A percentile compares a stretch with the other conserved stretches of the same genome.
Evolutionary conservation across 129 eudicot genomes (phyloP).

Genomic region (Saussurea involucrata): DNA sequence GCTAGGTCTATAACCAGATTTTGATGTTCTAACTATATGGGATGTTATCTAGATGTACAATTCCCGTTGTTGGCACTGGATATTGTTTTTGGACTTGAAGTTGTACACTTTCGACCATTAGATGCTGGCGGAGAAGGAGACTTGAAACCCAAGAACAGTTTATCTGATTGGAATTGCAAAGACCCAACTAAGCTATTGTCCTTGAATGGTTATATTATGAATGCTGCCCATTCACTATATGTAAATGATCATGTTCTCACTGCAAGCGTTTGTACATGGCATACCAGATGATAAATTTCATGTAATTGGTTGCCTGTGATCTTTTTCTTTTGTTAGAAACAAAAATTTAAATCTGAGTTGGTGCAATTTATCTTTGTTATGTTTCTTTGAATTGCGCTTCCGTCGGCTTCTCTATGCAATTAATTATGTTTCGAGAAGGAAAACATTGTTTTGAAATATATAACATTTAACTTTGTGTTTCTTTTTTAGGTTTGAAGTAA

Average conservation of each 20-base stretch:
- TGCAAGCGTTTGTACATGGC: constrained; percentile 61
- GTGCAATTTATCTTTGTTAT: too few relatives aligned
- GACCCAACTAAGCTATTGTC: constrained; percentile 70
- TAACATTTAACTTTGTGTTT: too few relatives aligned
- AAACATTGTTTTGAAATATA: too few relatives aligned
- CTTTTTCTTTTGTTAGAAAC: too few relatives aligned
- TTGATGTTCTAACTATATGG: constrained; percentile 43
- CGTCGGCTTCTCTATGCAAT: too few relatives aligned
- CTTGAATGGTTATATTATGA: constrained; percentile 7
- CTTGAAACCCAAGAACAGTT: constrained; percentile 35
- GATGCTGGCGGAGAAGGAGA: constrained; percentile 30
- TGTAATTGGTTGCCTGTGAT: too few relatives aligned
- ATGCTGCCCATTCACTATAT: not conserved
- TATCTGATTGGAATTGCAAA: constrained; percentile 72
- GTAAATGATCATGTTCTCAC: not conserved
- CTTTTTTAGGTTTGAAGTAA: too few relatives aligned
- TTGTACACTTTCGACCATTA: constrained; percentile 61
- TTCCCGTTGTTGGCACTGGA: constrained; percentile 80
- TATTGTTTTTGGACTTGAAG: constrained; percentile 83
- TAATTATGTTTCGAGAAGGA: too few relatives aligned
- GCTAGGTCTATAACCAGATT: not conserved
- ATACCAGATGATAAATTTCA: constrained; percentile 38
- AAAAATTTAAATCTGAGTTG: too few relatives aligned
- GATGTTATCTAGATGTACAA: constrained; percentile 79
- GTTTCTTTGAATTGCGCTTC: too few relatives aligned